Percentiles rank a stretch among this genome's conserved stretches.
Conservation (phyloP, 2,329 filamentous ascomycete species). For the Chaetothyriales sp. region DNA sequence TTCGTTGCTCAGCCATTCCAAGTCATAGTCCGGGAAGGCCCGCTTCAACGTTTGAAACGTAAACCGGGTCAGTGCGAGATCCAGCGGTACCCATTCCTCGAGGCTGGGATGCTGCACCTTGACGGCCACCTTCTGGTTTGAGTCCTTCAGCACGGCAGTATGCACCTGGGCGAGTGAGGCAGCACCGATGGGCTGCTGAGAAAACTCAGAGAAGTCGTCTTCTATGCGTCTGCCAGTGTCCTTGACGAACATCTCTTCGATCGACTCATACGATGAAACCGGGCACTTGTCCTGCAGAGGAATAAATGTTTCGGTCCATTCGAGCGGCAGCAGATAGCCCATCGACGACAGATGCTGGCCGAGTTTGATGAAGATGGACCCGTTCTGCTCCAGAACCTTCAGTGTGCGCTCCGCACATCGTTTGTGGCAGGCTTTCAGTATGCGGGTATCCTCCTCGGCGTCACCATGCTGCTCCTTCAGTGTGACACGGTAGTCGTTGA, state of each 20-base stretch:
- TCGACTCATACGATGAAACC: conserved; percentile 73
- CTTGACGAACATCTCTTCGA: conserved; percentile 67
- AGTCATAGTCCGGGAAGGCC: conserved; percentile 94
- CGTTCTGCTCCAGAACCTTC: conserved; percentile 80
- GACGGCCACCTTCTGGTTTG: conserved; percentile 75
- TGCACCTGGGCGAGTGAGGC: conserved; percentile 93
- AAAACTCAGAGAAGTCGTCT: conserved; percentile 78
- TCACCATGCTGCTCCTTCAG: conserved; percentile 54
- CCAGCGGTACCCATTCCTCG: conserved; percentile 77
- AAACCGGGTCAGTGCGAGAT: conserved; percentile 71
- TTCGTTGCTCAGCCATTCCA: conserved; percentile 87
- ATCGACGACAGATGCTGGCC: conserved; percentile 92
- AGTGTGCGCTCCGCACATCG: conserved; percentile 82
- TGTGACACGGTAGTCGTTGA: conserved; percentile 83
- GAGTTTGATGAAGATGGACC: conserved; percentile 95
- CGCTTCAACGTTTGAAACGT: conserved; percentile 79
- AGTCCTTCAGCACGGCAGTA: conserved; percentile 65
- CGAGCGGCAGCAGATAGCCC: conserved; percentile 78
- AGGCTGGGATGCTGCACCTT: conserved; percentile 90
- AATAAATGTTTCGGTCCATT: conserved; percentile 94
- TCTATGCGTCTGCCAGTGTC: conserved; percentile 69
- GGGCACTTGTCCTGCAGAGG: conserved; percentile 93
- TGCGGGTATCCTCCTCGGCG: conserved; percentile 47
- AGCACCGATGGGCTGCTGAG: conserved; percentile 66
- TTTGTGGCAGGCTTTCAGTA: conserved; percentile 73